A percentile compares a stretch with the other conserved stretches of the same genome.
Evolutionary conservation across 2,329 filamentous ascomycete genomes (phyloP).

Genomic region (Penicillium sp.): DNA sequence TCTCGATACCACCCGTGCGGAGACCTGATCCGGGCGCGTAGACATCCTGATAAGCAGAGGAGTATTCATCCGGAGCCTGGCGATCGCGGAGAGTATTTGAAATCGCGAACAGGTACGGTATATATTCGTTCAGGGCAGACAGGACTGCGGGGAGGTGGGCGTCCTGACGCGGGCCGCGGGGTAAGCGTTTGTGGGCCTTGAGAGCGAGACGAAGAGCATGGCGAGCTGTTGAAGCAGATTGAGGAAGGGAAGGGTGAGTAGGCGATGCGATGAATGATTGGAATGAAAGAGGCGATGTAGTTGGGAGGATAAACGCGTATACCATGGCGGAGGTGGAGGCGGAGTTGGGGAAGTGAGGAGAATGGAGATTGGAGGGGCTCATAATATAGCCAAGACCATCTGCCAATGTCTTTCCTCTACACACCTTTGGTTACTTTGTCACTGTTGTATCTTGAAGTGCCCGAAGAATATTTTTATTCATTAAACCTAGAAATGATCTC

Average conservation of each 20-base stretch:
- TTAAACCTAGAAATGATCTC: too few relatives aligned
- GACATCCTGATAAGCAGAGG: neutral
- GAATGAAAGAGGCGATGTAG: slow-evolving; percentile 84
- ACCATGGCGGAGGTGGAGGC: slow-evolving; percentile 64
- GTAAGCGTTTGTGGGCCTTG: slow-evolving; percentile 87
- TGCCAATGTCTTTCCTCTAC: neutral
- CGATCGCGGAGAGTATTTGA: slow-evolving; percentile 66
- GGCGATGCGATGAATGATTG: slow-evolving; percentile 73
- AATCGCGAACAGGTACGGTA: slow-evolving; percentile 80
- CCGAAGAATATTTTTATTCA: too few relatives aligned
- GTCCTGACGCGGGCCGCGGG: slow-evolving; percentile 65
- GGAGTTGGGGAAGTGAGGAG: slow-evolving; percentile 18
- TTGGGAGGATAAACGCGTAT: slow-evolving; percentile 84
- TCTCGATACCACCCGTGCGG: slow-evolving; percentile 60
- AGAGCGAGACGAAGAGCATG: slow-evolving; percentile 79
- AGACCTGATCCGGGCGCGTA: neutral
- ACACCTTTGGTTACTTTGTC: too few relatives aligned
- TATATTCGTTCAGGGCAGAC: slow-evolving; percentile 71
- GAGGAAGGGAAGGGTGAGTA: slow-evolving; percentile 85
- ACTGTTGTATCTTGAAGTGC: too few relatives aligned
- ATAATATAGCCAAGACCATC: slow-evolving; percentile 6
- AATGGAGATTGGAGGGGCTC: neutral
- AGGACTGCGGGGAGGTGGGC: slow-evolving; percentile 71
- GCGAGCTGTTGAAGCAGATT: slow-evolving; percentile 79
- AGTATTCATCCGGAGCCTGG: neutral